A percentile compares a stretch with the other conserved stretches of the same genome.
phyloP scores from a whole-genome alignment of 2,329 filamentous ascomycete species.

The Fusarium sp. region DNA sequence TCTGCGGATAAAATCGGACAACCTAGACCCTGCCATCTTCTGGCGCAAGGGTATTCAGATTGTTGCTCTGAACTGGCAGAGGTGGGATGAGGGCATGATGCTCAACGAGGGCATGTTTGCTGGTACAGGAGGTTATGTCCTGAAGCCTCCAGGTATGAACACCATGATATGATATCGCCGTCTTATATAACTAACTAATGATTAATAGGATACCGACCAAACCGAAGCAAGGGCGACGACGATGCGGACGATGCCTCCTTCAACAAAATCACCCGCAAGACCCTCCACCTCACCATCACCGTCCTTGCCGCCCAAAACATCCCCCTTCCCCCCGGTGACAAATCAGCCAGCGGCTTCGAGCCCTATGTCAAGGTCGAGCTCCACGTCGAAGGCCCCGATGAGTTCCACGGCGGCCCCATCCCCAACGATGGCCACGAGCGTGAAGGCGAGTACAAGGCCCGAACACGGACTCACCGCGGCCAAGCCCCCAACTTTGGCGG shows the following conservation, averaged over 20 bases:
- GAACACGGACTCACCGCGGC: constrained; percentile 69
- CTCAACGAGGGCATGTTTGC: constrained; percentile 93
- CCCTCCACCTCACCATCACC: constrained; percentile 77
- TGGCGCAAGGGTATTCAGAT: constrained; percentile 93
- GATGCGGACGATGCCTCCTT: constrained; percentile 37
- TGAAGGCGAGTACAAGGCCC: constrained; percentile 66
- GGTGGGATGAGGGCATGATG: constrained; percentile 94
- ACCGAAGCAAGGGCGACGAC: constrained; percentile 8
- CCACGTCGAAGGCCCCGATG: constrained; percentile 78
- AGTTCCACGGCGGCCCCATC: constrained; percentile 52
- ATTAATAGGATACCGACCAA: constrained; percentile 49
- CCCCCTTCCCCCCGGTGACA: constrained; percentile 70
- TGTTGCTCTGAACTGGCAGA: constrained; percentile 94
- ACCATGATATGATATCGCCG: not conserved
- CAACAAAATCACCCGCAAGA: constrained; percentile 62
- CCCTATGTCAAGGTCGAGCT: constrained; percentile 88
- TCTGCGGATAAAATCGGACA: constrained; percentile 84
- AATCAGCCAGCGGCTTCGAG: constrained; percentile 69
- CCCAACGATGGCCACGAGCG: constrained; percentile 56
- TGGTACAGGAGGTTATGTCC: constrained; percentile 83
- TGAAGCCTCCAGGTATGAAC: constrained; percentile 78
- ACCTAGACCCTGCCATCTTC: constrained; percentile 85
- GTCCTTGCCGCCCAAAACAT: constrained; percentile 83
- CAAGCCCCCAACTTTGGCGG: constrained; percentile 72
- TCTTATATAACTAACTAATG: constrained; percentile 13